Evolutionary conservation across 192 early-diverging fungal genomes (phyloP), one percentile per base, ranked within the genome.

Genomic region (Coemansia sp.): DNA sequence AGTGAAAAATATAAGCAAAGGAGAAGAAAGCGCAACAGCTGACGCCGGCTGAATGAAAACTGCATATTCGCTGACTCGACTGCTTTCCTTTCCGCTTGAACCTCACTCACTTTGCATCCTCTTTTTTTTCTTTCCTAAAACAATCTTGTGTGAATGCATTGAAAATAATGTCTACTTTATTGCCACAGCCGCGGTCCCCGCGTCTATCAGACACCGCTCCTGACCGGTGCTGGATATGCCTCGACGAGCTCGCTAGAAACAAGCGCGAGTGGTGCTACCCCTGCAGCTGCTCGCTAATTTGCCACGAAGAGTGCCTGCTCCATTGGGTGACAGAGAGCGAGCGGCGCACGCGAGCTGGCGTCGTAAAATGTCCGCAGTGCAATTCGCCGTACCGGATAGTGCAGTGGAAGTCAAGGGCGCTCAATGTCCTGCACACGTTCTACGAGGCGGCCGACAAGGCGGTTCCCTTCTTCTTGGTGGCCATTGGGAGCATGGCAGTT

Each of bases 241-340:
- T 88, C 64, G 90, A 89, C n/a, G 90, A 88, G 27, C 85, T 89
- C 3, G 65, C 68, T 37, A 86, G 86, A 37, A 87, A 84, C 42
- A 79, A 68, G 7, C 85, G 85, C 37, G 81, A 85, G 38, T 93
- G 91, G 90, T 79, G 88, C 41, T 86, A 84, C 38, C 89, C 91
- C 7, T 93, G 91, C 41, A 86, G 77, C 53, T 93, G 91, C 56
- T 90, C 91, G 41, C 78, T 93, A 20, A 85, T 90, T n/a, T 87
- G 87, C 61, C 91, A 93, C 62, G 90, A 93, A 63, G 86, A 89
- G 70, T 93, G 91, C 67, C 75, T 93, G 42, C 76, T 93, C 15
- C 83, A 89, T 59, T 93, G 91, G 91, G 88, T 93, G 31, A 67
- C 83, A 35, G 90, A 91, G 71, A 91, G 87, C 41, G 86, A 91